Base-by-base conservation (phyloP, 2,329 filamentous ascomycete species). In the Apiospora marii region DNA sequence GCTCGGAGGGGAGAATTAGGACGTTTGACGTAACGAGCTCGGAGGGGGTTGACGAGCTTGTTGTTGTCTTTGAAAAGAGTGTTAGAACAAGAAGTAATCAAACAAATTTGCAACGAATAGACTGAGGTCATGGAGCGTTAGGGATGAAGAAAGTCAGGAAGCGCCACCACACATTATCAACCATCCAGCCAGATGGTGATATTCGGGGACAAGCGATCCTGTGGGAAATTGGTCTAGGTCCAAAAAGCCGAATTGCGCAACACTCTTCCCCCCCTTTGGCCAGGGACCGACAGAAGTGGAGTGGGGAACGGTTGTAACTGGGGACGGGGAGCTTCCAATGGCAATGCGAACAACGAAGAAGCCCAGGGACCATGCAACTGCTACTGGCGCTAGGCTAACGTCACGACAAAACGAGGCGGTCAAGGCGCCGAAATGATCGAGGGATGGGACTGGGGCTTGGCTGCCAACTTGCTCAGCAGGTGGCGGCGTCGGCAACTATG, bases 61-160 rank as follows among this genome's bases (percentile, higher is more conserved):
- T 74, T 77, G 71, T 79, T 71, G 73, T 72, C 67, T 49, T 77
- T 75, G 71, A 79, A 80, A 77, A 79, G 78, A 79, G 77, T 73
- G 77, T 77, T 77, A 73, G 77, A 80, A 75, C 74, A 72, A 67
- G 78, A 73, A 70, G 77, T 77, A 75, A 80, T 74, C 64, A 79
- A 77, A 73, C 76, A 80, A 76, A 81, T 79, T 77, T 79, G 78
- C 72, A 81, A 61, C 74, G 78, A 77, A 73, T 75, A 77, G 72
- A 73, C 74, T 64, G 77, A 75, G 78, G 78, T 80, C 80, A 81
- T 81, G 76, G 77, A 77, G 74, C 75, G 58, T 64, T 64, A 41
- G 58, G 58, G 75, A 77, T 73, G 73, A 76, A 77, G 71, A 71
- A 70, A 58, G 19, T 48, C 67, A 74, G 61, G 71, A 73, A 69